Evolutionary conservation across 2,329 filamentous ascomycete genomes (phyloP), one percentile per base, ranked within the genome.

Genomic region (Aspergillus amoenus): DNA sequence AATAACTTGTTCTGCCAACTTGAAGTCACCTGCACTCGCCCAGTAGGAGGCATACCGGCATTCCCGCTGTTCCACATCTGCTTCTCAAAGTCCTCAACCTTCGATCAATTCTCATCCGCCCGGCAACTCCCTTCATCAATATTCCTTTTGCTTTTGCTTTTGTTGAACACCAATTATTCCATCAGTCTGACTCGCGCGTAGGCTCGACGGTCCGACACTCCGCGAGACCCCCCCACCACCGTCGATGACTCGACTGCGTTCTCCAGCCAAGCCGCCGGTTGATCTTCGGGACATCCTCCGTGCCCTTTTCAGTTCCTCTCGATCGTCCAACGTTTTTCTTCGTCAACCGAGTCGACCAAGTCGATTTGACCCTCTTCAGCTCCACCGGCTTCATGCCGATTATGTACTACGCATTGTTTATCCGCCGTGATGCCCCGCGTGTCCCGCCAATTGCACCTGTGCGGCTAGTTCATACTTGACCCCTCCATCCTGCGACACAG

Each of bases 211-310:
- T 17, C 65, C 64, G 62, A 62, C 27, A 56, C 53, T 62, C 66
- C 64, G 27, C 27, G 27, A 30, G 59, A 21, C 21, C 3, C 21
- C 54, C 57, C 58, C 34, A 17, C 55, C 21, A 32, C 37, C 9
- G 22, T 15, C 22, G 27, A 21, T 4, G 21, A 21, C 21, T 21
- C 21, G 21, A 11, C 27, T 11, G 27, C 47, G 34, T 30, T 18
- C 41, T 43, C n/a, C 12, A 18, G 5, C 44, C 60, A 54, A 58
- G 37, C 46, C n/a, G 42, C 15, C 67, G 68, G 67, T 46, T 68
- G 68, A 70, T 66, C 67, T 53, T 70, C 69, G 69, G 69, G 11
- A 12, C 32, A 30, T 34, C 47, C 61, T 64, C 61, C 65, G 66
- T 68, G 56, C 45, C 64, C 56, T 15, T 47, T 68, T 64, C 57